Evolutionary conservation across 768 basidiomycete species (phyloP), one percentile per base, ranked within the genome.

Genomic region (Rhodotorula graminis): DNA sequence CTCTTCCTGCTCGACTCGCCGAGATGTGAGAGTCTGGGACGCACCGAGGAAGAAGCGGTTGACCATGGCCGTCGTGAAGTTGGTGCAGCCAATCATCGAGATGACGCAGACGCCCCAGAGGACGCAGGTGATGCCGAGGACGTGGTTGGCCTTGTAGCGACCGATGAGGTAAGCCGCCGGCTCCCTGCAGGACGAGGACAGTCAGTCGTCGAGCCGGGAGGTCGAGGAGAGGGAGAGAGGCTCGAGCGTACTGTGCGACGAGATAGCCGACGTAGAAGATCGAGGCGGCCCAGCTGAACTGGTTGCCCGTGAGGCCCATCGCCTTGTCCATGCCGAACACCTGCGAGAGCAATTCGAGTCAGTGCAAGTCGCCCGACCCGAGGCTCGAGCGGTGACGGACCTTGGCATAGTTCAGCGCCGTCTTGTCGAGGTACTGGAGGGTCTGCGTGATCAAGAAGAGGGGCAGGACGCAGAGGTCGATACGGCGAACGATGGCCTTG

Each of bases 81-180:
- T 77, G 61, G 75, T 77, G 77, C 77, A 78, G 52, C 66, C 72
- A 46, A 80, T 77, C 78, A 80, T 80, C 44, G 77, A 76, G 55
- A 82, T 66, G 52, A 82, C 80, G 18, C 73, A 72, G 49, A 79
- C 63, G 55, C 81, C 81, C 81, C 81, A 81, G 62, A 81, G 72
- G 59, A 82, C 66, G 33, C 79, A 80, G 18, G 79, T 79, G 57
- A 72, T 74, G 70, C 80, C 80, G 53, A 81, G 76, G 42, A 80
- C 79, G 42, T 72, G 71, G 53, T 80, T 80, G 19, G 81, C 80
- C 58, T 79, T 79, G 69, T 67, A 80, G 47, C 78, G 77, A 67
- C 81, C 80, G 61, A 64, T 61, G n/a, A 49, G 58, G 33, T 63
- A 49, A 2, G 60, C 60, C 9, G 59, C 46, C 10, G 56, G 57